These are phyloP conservation scores for Galium porrigens DNA, from an alignment of 305 asterid genomes.

Conservation along the genomic window DNA sequence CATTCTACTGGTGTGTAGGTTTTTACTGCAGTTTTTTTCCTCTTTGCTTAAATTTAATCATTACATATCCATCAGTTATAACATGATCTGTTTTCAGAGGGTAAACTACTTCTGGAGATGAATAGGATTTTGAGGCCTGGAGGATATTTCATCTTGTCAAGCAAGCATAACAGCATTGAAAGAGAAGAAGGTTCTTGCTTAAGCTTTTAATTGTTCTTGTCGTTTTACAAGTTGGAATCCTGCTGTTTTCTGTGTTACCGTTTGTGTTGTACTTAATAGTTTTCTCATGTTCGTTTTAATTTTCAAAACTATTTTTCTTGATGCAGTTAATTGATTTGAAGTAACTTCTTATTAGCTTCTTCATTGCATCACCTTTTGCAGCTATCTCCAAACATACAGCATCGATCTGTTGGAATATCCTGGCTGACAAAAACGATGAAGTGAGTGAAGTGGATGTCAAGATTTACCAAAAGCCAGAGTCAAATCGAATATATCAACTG, in stretches of 20 bases:
- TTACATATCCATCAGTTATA: constrained; percentile 3
- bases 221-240: not conserved
- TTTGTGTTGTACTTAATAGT: not conserved
- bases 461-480: constrained; percentile 78
- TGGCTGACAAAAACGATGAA: constrained; percentile 81
- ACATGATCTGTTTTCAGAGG: constrained; percentile 43
- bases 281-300: not conserved
- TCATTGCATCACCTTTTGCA: constrained; percentile 24
- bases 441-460: constrained; percentile 64
- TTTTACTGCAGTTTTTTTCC: constrained; percentile 13
- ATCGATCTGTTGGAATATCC: constrained; percentile 85
- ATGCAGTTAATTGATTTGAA: not conserved
- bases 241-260: not conserved
- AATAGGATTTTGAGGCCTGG: constrained; percentile 89
- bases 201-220: not conserved
- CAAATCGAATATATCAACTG: constrained; percentile 50
- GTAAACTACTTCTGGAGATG: constrained; percentile 71
- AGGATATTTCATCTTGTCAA: constrained; percentile 75
- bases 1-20: constrained; percentile 58
- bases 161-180: constrained; percentile 60
- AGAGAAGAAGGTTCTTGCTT: constrained; percentile 67
- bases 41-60: constrained; percentile 5
- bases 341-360: constrained; percentile 10
- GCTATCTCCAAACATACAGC: constrained; percentile 55
- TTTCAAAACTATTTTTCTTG: not conserved